These are phyloP conservation scores for Linum usitatissimum DNA, from an alignment of 345 rosid species.

Conservation along the genomic window DNA sequence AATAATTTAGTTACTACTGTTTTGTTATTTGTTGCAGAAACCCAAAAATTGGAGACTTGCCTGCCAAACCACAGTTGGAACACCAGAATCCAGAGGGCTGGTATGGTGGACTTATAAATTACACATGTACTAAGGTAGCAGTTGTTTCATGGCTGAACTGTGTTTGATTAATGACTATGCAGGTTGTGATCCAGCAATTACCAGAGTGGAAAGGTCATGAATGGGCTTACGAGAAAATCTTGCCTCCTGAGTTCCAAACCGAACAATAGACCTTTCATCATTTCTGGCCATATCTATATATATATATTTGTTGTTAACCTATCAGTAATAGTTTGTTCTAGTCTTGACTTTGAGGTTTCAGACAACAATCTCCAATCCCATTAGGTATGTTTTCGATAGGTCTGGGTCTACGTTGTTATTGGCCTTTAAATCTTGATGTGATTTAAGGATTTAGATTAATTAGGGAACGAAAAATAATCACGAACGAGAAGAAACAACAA, in stretches of 20 bases:
- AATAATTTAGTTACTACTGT: not conserved
- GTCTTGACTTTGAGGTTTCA: not conserved
- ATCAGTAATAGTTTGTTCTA: no score
- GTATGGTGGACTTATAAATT: slow-evolving; percentile 28
- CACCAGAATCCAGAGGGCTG: slow-evolving; percentile 66
- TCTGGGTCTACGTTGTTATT: not conserved
- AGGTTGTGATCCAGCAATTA: slow-evolving; percentile 79
- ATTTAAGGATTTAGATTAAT: no score
- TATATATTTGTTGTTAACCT: not conserved
- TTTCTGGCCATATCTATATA: not conserved
- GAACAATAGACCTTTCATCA: not conserved
- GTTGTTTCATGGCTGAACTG: not conserved
- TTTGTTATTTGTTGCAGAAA: slow-evolving; percentile 32
- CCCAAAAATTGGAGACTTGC: slow-evolving; percentile 87
- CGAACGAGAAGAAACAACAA: no score
- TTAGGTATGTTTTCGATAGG: not conserved
- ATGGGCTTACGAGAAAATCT: slow-evolving; percentile 43
- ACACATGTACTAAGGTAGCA: not conserved
- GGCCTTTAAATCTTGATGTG: not conserved
- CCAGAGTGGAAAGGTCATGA: slow-evolving; percentile 97
- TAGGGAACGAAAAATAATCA: no score
- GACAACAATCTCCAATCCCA: no score
- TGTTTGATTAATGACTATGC: not conserved
- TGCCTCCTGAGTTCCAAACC: not conserved
- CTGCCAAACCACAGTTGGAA: slow-evolving; percentile 79